Conservation (phyloP, 495 filamentous ascomycete genomes). For the Aspergillus conjunctus region DNA sequence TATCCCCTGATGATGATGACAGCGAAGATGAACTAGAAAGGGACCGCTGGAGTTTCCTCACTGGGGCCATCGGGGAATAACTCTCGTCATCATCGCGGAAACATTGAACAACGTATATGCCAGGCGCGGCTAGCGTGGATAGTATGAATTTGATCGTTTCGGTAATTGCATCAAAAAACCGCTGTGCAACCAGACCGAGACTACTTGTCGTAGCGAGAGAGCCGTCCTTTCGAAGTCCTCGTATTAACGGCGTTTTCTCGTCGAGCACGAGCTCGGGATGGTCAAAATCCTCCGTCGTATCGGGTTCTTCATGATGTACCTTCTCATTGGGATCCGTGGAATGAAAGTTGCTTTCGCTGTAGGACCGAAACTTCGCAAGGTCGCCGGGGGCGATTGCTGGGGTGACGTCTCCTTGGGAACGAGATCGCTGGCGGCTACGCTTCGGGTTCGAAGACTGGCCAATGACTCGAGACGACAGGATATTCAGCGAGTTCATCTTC, state of each 20-base stretch:
- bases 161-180: conserved; percentile 58
- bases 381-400: conserved; percentile 46
- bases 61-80: conserved; percentile 70
- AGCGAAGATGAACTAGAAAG: conserved; percentile 29
- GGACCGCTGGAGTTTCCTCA: conserved; percentile 58
- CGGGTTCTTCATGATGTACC: conserved; percentile 35
- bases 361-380: conserved; percentile 51
- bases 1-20: conserved; percentile 18
- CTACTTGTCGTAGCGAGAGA: conserved; percentile 58
- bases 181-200: conserved; percentile 43
- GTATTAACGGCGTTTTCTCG: conserved; percentile 68
- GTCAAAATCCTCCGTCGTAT: conserved; percentile 32
- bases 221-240: conserved; percentile 49
- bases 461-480: conserved; percentile 85
- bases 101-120: conserved; percentile 75
- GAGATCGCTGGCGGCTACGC: conserved; percentile 61
- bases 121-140: conserved; percentile 75
- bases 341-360: conserved; percentile 46
- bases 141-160: conserved; percentile 74
- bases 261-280: conserved; percentile 44
- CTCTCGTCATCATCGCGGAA: conserved; percentile 78
- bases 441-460: conserved; percentile 56
- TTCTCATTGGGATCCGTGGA: conserved; percentile 36
- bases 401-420: conserved; percentile 61
- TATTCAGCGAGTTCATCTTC: conserved; percentile 98